phyloP scores from a whole-genome alignment of 805 yeast genomes.

The Myxozyma vanderwaltii region DNA sequence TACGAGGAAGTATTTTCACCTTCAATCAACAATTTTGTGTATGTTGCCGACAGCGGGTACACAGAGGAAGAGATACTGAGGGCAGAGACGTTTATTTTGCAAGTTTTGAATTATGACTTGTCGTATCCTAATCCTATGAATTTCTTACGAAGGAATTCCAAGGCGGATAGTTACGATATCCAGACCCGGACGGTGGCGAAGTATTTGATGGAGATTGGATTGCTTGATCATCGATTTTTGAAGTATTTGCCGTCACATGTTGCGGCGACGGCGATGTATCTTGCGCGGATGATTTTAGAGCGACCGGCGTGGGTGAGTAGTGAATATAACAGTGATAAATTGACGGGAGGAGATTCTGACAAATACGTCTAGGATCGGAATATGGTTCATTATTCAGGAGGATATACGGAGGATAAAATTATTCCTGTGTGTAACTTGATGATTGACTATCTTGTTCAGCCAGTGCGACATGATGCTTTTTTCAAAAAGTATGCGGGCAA shows the following conservation, averaged over 20 bases:
- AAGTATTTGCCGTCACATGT: conserved; percentile 91
- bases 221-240: conserved; percentile 86
- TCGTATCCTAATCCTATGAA: conserved; percentile 99
- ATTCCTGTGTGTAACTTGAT: conserved; percentile 72
- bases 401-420: conserved; percentile 73
- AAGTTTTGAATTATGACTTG: conserved; percentile 86
- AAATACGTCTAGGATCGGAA: conserved; percentile 69
- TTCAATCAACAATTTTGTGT: conserved; percentile 84
- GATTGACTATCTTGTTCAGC: conserved; percentile 66
- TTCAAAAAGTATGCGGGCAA: conserved; percentile 90
- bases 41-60: conserved; percentile 89
- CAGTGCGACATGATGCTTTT: conserved; percentile 87
- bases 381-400: conserved; percentile 88
- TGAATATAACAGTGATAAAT: too few relatives aligned
- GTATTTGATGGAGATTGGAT: conserved; percentile 83
- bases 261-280: conserved; percentile 92
- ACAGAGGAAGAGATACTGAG: conserved; percentile 75
- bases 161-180: conserved; percentile 94
- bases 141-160: conserved; percentile 85
- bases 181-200: conserved; percentile 93
- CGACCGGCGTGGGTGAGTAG: conserved; percentile 46
- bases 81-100: conserved; percentile 92
- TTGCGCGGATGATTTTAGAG: conserved; percentile 73
- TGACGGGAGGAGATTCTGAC: too few relatives aligned
- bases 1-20: conserved; percentile 97